Evolutionary conservation across 148 eudicot species (phyloP), one percentile per base, ranked within the genome.

Genomic region (Oxyria digyna): DNA sequence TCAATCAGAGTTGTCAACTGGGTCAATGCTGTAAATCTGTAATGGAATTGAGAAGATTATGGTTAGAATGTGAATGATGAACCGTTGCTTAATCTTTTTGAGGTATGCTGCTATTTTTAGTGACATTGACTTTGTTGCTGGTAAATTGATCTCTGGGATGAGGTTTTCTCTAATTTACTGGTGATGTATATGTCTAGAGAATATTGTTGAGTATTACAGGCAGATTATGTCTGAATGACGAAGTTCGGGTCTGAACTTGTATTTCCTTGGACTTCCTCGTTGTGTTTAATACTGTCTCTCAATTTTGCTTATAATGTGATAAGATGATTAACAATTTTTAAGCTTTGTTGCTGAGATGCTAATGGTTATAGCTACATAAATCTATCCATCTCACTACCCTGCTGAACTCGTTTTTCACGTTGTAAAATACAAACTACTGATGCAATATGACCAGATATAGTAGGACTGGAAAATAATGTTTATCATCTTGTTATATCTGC

Each of bases 401-500:
- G n/a, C n/a, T n/a, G n/a, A n/a, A n/a, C n/a, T n/a, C n/a, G n/a
- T n/a, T n/a, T n/a, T n/a, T n/a, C n/a, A n/a, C n/a, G n/a, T n/a
- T n/a, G n/a, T n/a, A n/a, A n/a, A n/a, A n/a, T n/a, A n/a, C n/a
- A n/a, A n/a, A 2, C 5, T 50, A 21, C 24, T 21, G 10, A 50
- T 50, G 29, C 57, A 20, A 45, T 45, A 13, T 6, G 6, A 33
- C 10, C n/a, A n/a, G 13, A 42, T 15, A 42, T 42, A 13, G 18
- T 38, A 38, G 41, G 41, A 0, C 9, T 46, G 0, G 8, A 7
- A n/a, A 46, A 14, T n/a, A 46, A 46, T 18, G 6, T 17, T 43
- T 2, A 43, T 49, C 26, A 49, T 49, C 57, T 49, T 23, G 31
- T 66, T 6, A 40, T 42, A 18, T 68, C 15, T 79, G 83, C 83